These are phyloP conservation scores for Symbiodinium pilosum DNA, from an alignment of 73 alveolate species.

Conservation along the genomic window DNA sequence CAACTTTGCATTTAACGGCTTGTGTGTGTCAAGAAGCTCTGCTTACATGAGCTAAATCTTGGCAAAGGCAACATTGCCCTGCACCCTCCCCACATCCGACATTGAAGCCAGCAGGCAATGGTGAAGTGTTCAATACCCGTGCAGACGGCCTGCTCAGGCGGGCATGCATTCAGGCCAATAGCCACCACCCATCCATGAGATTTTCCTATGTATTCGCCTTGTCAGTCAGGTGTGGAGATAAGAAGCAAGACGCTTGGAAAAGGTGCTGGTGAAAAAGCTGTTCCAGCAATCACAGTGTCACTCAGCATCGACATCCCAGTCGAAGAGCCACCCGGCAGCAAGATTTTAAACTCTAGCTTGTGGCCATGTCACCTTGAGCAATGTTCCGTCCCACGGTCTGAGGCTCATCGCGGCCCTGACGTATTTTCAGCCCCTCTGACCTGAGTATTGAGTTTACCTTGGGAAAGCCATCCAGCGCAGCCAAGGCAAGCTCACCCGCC, in stretches of 20 bases:
- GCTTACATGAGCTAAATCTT: no score
- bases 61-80: no score
- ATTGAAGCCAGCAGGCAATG: neutral
- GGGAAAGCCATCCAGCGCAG: neutral
- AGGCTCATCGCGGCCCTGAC: constrained; percentile 60
- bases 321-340: constrained; percentile 28
- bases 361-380: neutral
- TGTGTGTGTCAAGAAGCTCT: no score
- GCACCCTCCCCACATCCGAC: no score
- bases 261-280: constrained; percentile 18
- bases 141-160: constrained; percentile 93
- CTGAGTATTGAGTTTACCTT: neutral
- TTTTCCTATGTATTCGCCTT: neutral
- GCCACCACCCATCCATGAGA: no score
- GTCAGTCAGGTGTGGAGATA: constrained; percentile 37
- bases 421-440: constrained; percentile 17
- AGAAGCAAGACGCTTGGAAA: constrained; percentile 8
- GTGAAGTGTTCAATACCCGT: constrained; percentile 76
- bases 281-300: constrained; percentile 46
- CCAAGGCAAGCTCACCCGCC: constrained; percentile 23
- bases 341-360: neutral
- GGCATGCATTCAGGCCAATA: neutral
- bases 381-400: neutral
- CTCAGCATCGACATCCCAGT: constrained; percentile 83
- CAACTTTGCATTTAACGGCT: no score